Evolutionary conservation across 139 green algal genomes (phyloP).

Genomic region (Asterochloris sp.): DNA sequence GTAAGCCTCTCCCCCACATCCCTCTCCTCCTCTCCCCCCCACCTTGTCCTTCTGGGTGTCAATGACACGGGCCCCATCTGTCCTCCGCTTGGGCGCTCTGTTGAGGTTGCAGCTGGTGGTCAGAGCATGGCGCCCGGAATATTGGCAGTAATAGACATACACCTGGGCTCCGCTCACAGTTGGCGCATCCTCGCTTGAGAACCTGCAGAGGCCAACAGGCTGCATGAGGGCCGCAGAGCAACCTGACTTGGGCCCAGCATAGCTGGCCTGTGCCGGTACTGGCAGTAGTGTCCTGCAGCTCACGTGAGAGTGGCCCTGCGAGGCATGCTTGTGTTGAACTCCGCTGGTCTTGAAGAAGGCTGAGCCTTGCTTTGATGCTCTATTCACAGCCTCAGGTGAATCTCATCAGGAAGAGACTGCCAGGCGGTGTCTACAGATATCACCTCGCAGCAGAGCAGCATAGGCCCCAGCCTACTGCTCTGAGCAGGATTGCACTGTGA

Average conservation of each 20-base stretch:
- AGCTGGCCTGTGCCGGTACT: background rate
- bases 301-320: conserved; percentile 3
- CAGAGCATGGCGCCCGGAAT: conserved; percentile 74
- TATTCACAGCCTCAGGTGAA: no score
- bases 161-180: conserved; percentile 19
- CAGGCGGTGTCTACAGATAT: no score
- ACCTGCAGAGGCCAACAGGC: conserved; percentile 44
- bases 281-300: background rate
- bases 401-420: no score
- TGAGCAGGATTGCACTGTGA: no score
- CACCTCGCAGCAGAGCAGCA: no score
- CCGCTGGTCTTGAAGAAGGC: no score
- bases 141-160: conserved; percentile 82
- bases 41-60: conserved; percentile 44
- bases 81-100: conserved; percentile 57
- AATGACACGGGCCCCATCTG: conserved; percentile 66
- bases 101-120: conserved; percentile 78
- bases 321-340: background rate
- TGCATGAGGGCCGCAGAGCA: background rate
- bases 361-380: no score
- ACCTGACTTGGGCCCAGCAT: background rate
- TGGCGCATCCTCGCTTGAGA: conserved; percentile 52
- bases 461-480: no score
- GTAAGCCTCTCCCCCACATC: no score
- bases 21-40: no score